Evolutionary conservation across 805 yeast genomes (phyloP).

Genomic region (Monosporozyma siamensis): DNA sequence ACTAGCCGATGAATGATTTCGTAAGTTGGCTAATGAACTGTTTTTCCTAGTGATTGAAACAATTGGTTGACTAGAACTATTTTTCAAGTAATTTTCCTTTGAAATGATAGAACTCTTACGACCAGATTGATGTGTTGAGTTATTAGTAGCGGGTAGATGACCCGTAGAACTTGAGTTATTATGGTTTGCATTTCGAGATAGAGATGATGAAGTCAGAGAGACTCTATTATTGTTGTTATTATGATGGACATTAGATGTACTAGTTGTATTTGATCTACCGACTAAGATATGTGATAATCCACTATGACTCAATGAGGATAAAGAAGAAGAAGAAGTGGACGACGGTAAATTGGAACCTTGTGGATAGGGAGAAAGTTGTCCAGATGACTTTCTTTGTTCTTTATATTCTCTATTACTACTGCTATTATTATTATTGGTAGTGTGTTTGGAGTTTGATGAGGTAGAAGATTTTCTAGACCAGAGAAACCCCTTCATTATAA

Average conservation of each 20-base stretch:
- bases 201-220: neutral
- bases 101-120: slow-evolving; percentile 4
- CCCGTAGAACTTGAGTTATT: slow-evolving; percentile 1
- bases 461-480: slow-evolving; percentile 13
- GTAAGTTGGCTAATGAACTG: neutral
- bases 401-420: slow-evolving; percentile 3
- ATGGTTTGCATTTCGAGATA: slow-evolving; percentile 2
- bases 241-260: too few relatives aligned
- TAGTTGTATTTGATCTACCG: neutral
- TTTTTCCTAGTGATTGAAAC: slow-evolving; percentile 1
- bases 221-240: neutral
- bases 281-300: neutral
- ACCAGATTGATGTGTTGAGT: slow-evolving; percentile 1
- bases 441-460: neutral
- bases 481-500: slow-evolving; percentile 16
- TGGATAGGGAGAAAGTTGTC: neutral
- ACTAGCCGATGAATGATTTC: neutral
- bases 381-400: neutral
- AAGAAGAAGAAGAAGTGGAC: slow-evolving; percentile 6
- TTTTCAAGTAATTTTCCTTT: neutral
- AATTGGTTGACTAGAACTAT: slow-evolving; percentile 3
- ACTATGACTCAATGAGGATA: neutral
- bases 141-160: neutral
- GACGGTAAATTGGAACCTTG: neutral
- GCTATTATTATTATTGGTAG: neutral